phyloP scores from a whole-genome alignment of 306 rosid genomes.

The Psophocarpus tetragonolobus region DNA sequence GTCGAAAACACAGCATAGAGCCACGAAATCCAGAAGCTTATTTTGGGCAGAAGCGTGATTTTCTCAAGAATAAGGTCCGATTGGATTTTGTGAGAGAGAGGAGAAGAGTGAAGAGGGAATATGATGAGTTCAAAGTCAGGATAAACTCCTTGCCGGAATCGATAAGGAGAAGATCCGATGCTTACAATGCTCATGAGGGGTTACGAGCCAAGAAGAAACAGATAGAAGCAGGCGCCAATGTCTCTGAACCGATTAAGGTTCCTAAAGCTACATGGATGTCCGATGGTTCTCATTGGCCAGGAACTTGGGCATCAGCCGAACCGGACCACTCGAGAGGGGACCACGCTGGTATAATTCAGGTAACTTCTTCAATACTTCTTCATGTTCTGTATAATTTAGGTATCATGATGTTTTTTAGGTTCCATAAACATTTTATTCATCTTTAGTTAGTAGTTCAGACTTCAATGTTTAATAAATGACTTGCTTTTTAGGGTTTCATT shows the following conservation, averaged over 20 bases:
- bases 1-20: conserved; percentile 71
- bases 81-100: conserved; percentile 88
- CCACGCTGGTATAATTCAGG: conserved; percentile 90
- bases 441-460: not conserved
- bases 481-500: too few relatives aligned
- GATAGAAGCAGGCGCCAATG: conserved; percentile 57
- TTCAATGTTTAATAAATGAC: not conserved
- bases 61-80: conserved; percentile 79
- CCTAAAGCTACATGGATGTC: conserved; percentile 91
- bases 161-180: conserved; percentile 80
- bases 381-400: not conserved
- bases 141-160: conserved; percentile 81
- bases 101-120: conserved; percentile 80
- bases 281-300: conserved; percentile 92
- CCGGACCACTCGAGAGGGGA: conserved; percentile 81
- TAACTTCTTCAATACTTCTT: conserved; percentile 10
- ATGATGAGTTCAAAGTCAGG: conserved; percentile 86
- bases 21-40: conserved; percentile 86
- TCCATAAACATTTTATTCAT: not conserved
- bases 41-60: conserved; percentile 80
- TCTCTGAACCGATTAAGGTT: conserved; percentile 58
- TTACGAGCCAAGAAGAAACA: conserved; percentile 76
- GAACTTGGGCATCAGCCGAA: conserved; percentile 81
- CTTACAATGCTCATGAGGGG: conserved; percentile 90
- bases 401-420: not conserved